Evolutionary conservation across 495 filamentous ascomycete species (phyloP), one percentile per base, ranked within the genome.

Genomic region (Hypoxylon trugodes): DNA sequence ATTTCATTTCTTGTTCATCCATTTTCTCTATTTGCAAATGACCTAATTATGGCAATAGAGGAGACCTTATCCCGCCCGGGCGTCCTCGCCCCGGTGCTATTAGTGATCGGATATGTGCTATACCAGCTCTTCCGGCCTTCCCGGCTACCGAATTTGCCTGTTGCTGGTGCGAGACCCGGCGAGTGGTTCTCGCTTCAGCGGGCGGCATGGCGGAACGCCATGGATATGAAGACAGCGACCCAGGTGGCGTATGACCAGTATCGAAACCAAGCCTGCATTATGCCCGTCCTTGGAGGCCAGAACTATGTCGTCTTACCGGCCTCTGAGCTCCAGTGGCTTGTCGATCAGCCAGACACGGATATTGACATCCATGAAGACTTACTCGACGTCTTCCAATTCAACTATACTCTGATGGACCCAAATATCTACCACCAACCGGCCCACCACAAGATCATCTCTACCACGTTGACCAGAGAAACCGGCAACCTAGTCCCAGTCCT

Each of bases 341-440:
- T 71, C 19, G 74, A 79, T 15, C 79, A 83, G 68, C 76, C 81
- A n/a, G 77, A 82, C 58, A 41, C 61, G 5, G 66, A 74, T 6
- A 61, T 82, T 6, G 56, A 64, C 59, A 61, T 73, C 33, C 66
- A 70, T 41, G 54, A 46, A 9, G 60, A 72, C 32, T 69, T 75
- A 24, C 53, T 65, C 3, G 72, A 77, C 9, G 22, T 62, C 15
- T 58, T 81, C 3, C 74, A 79, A 58, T 62, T 70, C 33, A 69
- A 79, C 48, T 77, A 76, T 58, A 75, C 75, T 5, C 35, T 69
- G 25, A 59, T 73, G 35, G 71, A 78, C 42, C 70, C 74, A 1
- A 47, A 40, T 3, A 68, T 81, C 28, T 53, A 73, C 2, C 60
- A 65, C 48, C 53, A 74, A 42, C 68, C 73, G n/a, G 22, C 77